phyloP scores from a whole-genome alignment of 2,329 filamentous ascomycete genomes.

The Colletotrichum lupini region DNA sequence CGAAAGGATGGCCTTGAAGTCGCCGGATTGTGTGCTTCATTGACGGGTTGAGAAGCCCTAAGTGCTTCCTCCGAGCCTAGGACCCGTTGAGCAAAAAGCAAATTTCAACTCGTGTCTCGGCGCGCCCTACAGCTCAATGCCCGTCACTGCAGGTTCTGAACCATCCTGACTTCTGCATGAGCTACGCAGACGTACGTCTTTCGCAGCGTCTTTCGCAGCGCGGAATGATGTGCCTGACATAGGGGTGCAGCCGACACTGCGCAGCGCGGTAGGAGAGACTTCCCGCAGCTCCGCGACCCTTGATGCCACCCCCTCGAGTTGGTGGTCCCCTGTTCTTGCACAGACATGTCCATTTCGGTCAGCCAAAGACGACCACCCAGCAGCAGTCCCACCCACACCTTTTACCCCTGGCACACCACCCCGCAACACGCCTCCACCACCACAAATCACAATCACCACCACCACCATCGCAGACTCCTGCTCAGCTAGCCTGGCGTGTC shows the following conservation, averaged over 20 bases:
- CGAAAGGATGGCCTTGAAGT: background rate
- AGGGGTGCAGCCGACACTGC: constrained; percentile 19
- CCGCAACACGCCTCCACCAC: constrained; percentile 19
- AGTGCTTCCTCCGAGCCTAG: background rate
- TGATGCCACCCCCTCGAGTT: constrained; percentile 6
- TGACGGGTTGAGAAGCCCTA: background rate
- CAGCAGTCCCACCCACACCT: constrained; percentile 12
- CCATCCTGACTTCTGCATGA: constrained; percentile 11
- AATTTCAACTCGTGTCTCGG: constrained; percentile 15
- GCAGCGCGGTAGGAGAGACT: constrained; percentile 24
- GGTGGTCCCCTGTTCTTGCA: constrained; percentile 11
- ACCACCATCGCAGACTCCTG: background rate
- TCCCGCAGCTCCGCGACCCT: constrained; percentile 30
- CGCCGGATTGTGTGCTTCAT: background rate
- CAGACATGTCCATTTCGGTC: constrained; percentile 12
- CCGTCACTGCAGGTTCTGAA: constrained; percentile 23
- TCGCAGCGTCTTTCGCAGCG: background rate
- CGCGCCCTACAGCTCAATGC: constrained; percentile 1
- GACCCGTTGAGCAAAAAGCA: background rate
- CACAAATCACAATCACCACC: background rate
- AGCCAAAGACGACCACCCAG: constrained; percentile 9
- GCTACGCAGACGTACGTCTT: constrained; percentile 2
- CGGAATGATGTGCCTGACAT: constrained; percentile 25
- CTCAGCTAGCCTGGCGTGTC: no score
- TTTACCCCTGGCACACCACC: constrained; percentile 1